Conservation (phyloP, 2,329 filamentous ascomycete species). For the Cyphellophora europaea region DNA sequence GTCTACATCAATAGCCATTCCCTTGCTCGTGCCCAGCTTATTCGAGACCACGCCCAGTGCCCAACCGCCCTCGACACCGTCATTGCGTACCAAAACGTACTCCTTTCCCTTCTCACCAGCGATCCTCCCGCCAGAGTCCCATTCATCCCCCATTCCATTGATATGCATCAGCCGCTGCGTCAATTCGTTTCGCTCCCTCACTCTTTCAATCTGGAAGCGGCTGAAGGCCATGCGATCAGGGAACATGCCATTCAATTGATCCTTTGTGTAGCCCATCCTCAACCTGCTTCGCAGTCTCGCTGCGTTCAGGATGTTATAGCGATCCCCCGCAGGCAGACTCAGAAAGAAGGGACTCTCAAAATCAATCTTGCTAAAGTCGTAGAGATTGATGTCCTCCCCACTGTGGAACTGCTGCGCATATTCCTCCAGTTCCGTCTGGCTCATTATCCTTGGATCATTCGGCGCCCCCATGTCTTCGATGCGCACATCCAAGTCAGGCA, state of each 20-base stretch:
- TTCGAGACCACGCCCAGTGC: slow-evolving; percentile 86
- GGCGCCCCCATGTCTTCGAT: slow-evolving; percentile 80
- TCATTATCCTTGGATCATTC: slow-evolving; percentile 95
- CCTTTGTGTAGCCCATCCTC: slow-evolving; percentile 92
- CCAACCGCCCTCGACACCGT: slow-evolving; percentile 91
- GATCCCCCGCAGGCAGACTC: slow-evolving; percentile 77
- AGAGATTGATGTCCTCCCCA: slow-evolving; percentile 79
- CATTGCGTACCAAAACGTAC: slow-evolving; percentile 93
- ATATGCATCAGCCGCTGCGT: slow-evolving; percentile 93
- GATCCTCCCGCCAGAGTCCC: slow-evolving; percentile 44
- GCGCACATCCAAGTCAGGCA: slow-evolving; percentile 71
- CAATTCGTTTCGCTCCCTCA: slow-evolving; percentile 83
- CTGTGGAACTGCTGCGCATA: slow-evolving; percentile 88
- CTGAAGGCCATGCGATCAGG: slow-evolving; percentile 96
- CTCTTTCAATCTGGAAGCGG: slow-evolving; percentile 89
- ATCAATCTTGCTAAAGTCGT: slow-evolving; percentile 98
- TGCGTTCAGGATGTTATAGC: slow-evolving; percentile 96
- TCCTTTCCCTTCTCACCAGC: slow-evolving; percentile 76
- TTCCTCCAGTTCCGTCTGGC: slow-evolving; percentile 81
- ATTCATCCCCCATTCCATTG: slow-evolving; percentile 70
- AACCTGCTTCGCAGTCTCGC: slow-evolving; percentile 78
- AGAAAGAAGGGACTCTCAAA: slow-evolving; percentile 94
- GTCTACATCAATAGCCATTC: slow-evolving; percentile 91
- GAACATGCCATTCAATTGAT: slow-evolving; percentile 94
- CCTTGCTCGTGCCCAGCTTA: slow-evolving; percentile 66